A percentile compares a stretch with the other conserved stretches of the same genome.
phyloP scores from a whole-genome alignment of 495 filamentous ascomycete genomes.

The Aspergillus bertholletiae region DNA sequence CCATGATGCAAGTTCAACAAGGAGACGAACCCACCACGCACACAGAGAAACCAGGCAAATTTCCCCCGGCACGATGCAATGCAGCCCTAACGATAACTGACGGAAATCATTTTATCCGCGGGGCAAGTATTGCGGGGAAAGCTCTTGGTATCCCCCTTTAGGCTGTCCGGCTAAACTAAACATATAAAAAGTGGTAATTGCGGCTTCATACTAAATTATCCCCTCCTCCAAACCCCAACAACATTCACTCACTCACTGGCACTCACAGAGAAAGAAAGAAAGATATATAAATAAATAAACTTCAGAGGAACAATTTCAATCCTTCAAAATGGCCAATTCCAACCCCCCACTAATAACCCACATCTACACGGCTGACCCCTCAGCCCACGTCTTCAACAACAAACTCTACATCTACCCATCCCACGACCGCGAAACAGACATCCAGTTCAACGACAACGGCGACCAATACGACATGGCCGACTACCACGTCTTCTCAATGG shows the following conservation, averaged over 20 bases:
- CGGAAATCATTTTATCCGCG: not conserved
- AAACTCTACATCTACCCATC: slow-evolving; percentile 51
- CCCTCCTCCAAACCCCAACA: not conserved
- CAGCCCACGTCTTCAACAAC: slow-evolving; percentile 47
- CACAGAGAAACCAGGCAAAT: not conserved
- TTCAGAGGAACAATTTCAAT: too few species aligned
- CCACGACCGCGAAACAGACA: slow-evolving; percentile 38
- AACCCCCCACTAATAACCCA: not conserved
- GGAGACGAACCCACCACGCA: not conserved
- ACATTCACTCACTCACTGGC: not conserved
- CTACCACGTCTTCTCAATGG: slow-evolving; percentile 50
- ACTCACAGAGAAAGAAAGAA: too few species aligned
- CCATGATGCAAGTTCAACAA: too few species aligned
- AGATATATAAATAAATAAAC: too few species aligned
- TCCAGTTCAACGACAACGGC: slow-evolving; percentile 70
- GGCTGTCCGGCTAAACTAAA: not conserved
- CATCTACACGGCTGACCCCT: slow-evolving; percentile 59
- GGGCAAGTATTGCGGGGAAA: not conserved
- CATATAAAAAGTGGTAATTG: too few species aligned
- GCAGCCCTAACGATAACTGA: not conserved
- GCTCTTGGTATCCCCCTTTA: not conserved
- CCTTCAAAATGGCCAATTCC: not conserved
- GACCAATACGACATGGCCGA: slow-evolving; percentile 76
- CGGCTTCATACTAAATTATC: too few species aligned
- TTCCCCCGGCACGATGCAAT: too few species aligned